Conservation (phyloP, 768 basidiomycete genomes). For the Mycena pura region DNA sequence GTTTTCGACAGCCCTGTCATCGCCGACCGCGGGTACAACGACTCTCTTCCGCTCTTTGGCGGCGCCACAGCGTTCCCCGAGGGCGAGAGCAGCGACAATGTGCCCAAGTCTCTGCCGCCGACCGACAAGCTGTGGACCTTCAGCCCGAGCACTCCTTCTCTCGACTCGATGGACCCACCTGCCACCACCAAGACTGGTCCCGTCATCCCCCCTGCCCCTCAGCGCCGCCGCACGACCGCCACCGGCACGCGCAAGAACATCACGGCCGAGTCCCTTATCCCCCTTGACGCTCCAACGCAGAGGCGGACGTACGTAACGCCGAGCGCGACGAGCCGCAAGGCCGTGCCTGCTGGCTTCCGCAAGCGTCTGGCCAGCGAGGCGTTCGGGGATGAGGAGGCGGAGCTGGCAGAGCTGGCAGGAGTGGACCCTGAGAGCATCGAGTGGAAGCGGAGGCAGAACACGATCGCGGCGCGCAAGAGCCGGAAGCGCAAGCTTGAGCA, state of each 20-base stretch:
- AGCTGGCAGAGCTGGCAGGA: conserved; percentile 29
- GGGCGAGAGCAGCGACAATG: not conserved
- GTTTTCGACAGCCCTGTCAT: conserved; percentile 19
- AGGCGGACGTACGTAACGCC: conserved; percentile 58
- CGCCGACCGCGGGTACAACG: not conserved
- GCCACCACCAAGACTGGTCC: not conserved
- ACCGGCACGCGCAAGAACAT: conserved; percentile 61
- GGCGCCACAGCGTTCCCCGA: not conserved
- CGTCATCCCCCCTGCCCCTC: conserved; percentile 14
- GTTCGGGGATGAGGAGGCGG: conserved; percentile 36
- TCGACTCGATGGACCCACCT: conserved; percentile 15
- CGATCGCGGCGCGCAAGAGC: conserved; percentile 69
- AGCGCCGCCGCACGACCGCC: conserved; percentile 22
- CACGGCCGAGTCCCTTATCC: conserved; percentile 55
- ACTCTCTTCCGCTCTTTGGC: conserved; percentile 13
- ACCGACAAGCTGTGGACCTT: conserved; percentile 12
- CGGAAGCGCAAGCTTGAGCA: conserved; percentile 72
- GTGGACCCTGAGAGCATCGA: conserved; percentile 61
- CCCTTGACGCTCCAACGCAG: conserved; percentile 63
- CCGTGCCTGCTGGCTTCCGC: conserved; percentile 59
- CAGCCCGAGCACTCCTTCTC: conserved; percentile 16
- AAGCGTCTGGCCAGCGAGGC: conserved; percentile 46
- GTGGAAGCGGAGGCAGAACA: conserved; percentile 71
- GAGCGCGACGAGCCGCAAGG: conserved; percentile 62
- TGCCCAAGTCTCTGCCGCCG: conserved; percentile 4